Evolutionary conservation across 352 stramenopile species (phyloP).

Genomic region (Pythium aristosporum): DNA sequence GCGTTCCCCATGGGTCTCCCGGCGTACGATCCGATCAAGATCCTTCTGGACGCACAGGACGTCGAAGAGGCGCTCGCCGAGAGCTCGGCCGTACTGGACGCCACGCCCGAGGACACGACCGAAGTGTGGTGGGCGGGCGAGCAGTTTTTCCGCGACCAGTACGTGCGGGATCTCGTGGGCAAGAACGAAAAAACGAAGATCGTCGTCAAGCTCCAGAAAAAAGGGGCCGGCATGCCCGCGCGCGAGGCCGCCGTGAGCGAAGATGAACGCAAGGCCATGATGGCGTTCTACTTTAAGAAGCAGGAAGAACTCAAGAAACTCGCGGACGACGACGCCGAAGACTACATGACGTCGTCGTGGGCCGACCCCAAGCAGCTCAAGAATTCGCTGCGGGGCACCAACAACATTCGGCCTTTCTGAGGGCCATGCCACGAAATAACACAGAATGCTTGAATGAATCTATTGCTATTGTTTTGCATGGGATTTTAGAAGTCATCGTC

Average conservation of each 20-base stretch:
- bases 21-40: constrained; percentile 83
- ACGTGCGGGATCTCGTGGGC: constrained; percentile 88
- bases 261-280: constrained; percentile 96
- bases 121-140: constrained; percentile 96
- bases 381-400: constrained; percentile 89
- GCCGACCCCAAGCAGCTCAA: constrained; percentile 94
- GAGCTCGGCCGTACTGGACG: constrained; percentile 68
- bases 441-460: neutral
- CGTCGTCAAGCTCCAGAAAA: constrained; percentile 90
- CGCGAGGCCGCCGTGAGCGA: constrained; percentile 87
- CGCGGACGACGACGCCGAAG: constrained; percentile 90
- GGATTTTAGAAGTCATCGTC: constrained; percentile 26
- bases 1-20: constrained; percentile 96
- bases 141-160: constrained; percentile 92
- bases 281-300: constrained; percentile 94
- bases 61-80: constrained; percentile 59
- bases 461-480: neutral
- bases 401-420: constrained; percentile 80
- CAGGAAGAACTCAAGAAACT: constrained; percentile 87
- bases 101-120: constrained; percentile 81
- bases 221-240: constrained; percentile 84
- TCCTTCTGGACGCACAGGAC: constrained; percentile 76
- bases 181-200: constrained; percentile 97
- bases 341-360: constrained; percentile 94
- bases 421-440: too few species aligned